Evolutionary conservation across 352 stramenopile species (phyloP), one percentile per base, ranked within the genome.

Genomic region (Blastocystis sp.): DNA sequence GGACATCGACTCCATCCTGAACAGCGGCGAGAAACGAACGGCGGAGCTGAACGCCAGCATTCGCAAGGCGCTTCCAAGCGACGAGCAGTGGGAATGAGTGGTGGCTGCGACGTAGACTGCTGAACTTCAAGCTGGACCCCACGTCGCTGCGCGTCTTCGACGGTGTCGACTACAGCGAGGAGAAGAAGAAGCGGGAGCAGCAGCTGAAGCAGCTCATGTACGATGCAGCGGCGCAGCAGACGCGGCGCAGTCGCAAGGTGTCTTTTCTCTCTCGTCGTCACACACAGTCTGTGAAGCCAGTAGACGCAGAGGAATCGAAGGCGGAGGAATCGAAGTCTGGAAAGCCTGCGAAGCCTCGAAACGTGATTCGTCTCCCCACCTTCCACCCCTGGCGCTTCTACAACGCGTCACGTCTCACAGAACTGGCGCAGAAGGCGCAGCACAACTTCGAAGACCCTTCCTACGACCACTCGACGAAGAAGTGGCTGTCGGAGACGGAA

Each of bases 1-100:
- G 86, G 95, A 98, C 88, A 98, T 99, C 86, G 96, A 99, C 88
- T 92, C 93, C 4, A 96, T 99, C 87, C 92, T 99, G 88, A 94
- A 89, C 36, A 90, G 90, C 87, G 91, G 91, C 87, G 87, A 93
- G 77, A 88, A 92, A 76, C 88, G 81, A 49, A 94, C 90, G 14
- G 88, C 86, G 46, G 89, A 89, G 7, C 89, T 92, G 51, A 87
- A 92, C 79, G 89, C 88, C 2, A 91, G 90, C 57, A 86, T 94
- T n/a, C 71, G 92, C 8, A 71, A 84, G 36, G 57, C 36, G 42
- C 42, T 84, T 8, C 72, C 72, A 14, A 86, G 90, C 87, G 32
- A 92, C n/a, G 91, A 92, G 46, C 72, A 84, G 44, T 84, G 18
- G n/a, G 24, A 16, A 54, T 54, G 4, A 14, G n/a, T 21, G 21